Conservation (phyloP, 2,329 filamentous ascomycete species). For the Phyllosticta capitalensis region DNA sequence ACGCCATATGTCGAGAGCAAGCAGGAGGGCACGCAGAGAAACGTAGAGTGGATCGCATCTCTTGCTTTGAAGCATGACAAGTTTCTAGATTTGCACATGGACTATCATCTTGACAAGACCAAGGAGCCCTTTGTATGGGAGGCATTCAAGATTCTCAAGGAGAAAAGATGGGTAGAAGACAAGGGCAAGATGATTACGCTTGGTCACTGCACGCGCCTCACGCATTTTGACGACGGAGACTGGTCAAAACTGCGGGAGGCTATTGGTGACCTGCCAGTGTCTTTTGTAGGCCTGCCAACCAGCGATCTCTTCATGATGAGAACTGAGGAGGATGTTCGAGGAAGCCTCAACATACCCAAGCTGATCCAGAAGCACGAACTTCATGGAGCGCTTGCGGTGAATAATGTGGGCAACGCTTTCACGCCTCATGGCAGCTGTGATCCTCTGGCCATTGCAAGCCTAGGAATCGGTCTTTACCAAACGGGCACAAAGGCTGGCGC, state of each 20-base stretch:
- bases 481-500: conserved; percentile 52
- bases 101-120: conserved; percentile 52
- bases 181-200: conserved; percentile 34
- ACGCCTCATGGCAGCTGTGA: conserved; percentile 61
- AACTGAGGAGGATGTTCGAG: conserved; percentile 38
- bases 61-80: conserved; percentile 42
- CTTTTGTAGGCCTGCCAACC: conserved; percentile 60
- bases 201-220: conserved; percentile 60
- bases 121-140: conserved; percentile 45
- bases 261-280: conserved; percentile 48
- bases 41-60: conserved; percentile 54
- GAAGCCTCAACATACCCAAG: conserved; percentile 52
- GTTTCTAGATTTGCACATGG: conserved; percentile 62
- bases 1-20: conserved; percentile 61
- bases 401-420: conserved; percentile 68
- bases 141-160: conserved; percentile 43
- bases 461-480: conserved; percentile 59
- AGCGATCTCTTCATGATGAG: conserved; percentile 67
- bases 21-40: conserved; percentile 39
- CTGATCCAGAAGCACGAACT: conserved; percentile 51
- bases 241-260: conserved; percentile 40
- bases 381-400: conserved; percentile 54
- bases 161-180: conserved; percentile 39
- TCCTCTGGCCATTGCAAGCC: conserved; percentile 52
- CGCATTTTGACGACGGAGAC: conserved; percentile 42